These are phyloP conservation scores for Candida yuanshanica DNA, from an alignment of 805 yeast genomes.

Conservation along the genomic window DNA sequence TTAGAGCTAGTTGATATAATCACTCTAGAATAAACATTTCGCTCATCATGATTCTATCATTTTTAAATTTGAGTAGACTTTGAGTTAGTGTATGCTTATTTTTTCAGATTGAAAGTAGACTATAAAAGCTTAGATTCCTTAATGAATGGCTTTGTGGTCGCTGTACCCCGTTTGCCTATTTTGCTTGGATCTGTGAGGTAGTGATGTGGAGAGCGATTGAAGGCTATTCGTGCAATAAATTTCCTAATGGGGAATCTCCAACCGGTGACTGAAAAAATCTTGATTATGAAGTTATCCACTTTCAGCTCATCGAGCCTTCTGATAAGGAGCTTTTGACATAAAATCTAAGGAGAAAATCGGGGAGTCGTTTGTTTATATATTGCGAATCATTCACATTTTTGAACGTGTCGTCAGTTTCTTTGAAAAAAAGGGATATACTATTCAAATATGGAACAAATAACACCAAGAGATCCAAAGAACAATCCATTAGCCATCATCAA, in stretches of 20 bases:
- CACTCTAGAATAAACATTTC: background rate
- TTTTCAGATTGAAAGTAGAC: too few relatives aligned
- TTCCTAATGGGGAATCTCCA: background rate
- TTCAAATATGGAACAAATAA: background rate
- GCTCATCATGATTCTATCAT: too few relatives aligned
- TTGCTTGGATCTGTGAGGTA: too few relatives aligned
- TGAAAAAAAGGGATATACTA: background rate
- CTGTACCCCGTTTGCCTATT: too few relatives aligned
- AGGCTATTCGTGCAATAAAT: too few relatives aligned
- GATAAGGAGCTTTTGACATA: background rate
- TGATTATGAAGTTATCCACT: background rate
- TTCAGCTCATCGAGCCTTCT: background rate
- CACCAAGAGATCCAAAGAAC: slow-evolving; percentile 35
- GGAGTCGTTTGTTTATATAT: slow-evolving; percentile 1
- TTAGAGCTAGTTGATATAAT: slow-evolving; percentile 33
- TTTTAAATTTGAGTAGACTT: too few relatives aligned
- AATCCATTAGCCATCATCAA: slow-evolving; percentile 49
- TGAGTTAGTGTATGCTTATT: too few relatives aligned
- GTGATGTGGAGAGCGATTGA: too few relatives aligned
- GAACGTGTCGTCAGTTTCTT: background rate
- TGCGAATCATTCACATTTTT: background rate
- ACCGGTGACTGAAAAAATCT: background rate
- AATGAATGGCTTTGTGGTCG: too few relatives aligned
- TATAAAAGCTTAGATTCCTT: too few relatives aligned
- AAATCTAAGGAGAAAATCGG: background rate